Base-by-base conservation (phyloP, 1,139 yeast genomes). In the Kodamaea plutei region DNA sequence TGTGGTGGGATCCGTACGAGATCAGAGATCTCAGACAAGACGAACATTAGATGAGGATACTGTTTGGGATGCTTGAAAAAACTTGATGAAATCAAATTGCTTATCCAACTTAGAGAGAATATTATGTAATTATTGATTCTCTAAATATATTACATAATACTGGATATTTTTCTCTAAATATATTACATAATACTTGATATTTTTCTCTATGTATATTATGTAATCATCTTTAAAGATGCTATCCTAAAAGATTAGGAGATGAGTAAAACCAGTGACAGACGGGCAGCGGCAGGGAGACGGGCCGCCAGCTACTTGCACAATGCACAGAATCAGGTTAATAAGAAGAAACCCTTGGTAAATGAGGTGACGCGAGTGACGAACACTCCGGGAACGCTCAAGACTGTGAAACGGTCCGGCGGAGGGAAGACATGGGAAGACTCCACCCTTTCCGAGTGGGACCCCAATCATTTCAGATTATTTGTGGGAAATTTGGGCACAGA, bases 1-100 rank as follows among this genome's bases (percentile, higher is more conserved):
- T 80, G 84, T 1, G 98, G 97, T 8, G 93, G 91, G 28, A 93
- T 74, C 46, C 95, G 77, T 43, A 91, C 80, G 42, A 91, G 70
- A 58, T 91, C 98, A 11, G 84, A 67, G 34, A 91, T 60, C 49
- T 78, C 77, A 12, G 95, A 74, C 33, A 91, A 70, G 38, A 87
- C 80, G 58, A 89, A 93, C 98, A 91, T 91, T 29, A 18, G 20
- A 18, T 18, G 20, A 18, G 8, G 20, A 8, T 18, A 48, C 8
- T 18, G 8, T 18, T n/a, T n/a, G n/a, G n/a, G n/a, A n/a, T n/a
- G n/a, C n/a, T n/a, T n/a, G n/a, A n/a, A 17, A 17, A 17, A 7
- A 7, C 9, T 7, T 17, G 20, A 17, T 17, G 20, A 17, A 17
- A 17, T 17, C 20, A 9, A n/a, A n/a, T n/a, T n/a, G n/a, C n/a